Percentiles rank a stretch among this genome's conserved stretches.
Conservation (phyloP, 2,329 filamentous ascomycete species). For the Aspergillus phoenicis region DNA sequence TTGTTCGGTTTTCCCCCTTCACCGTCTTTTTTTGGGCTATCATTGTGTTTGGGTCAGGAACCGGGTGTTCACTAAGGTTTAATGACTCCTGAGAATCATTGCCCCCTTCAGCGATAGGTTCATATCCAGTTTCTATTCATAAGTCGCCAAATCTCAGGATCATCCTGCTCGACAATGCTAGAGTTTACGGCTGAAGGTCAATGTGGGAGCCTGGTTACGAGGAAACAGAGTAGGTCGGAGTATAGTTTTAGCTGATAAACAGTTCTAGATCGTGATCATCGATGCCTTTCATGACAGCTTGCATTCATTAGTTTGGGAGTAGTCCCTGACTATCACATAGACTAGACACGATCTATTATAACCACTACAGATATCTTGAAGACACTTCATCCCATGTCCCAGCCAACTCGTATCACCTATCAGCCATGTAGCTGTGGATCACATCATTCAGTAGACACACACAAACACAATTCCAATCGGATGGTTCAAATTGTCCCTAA, state of each 20-base stretch:
- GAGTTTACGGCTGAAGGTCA: too few species aligned
- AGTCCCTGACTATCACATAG: too few species aligned
- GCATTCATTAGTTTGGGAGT: not conserved
- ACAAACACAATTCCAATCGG: constrained; percentile 38
- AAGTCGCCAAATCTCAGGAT: not conserved
- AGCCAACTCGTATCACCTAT: not conserved
- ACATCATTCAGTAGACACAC: constrained; percentile 11
- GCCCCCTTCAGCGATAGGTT: not conserved
- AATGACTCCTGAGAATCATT: constrained; percentile 8
- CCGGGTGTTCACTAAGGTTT: not conserved
- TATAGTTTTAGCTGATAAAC: not conserved
- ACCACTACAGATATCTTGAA: too few species aligned
- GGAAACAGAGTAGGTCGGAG: not conserved
- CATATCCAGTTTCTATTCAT: not conserved
- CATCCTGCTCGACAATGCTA: not conserved
- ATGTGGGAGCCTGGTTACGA: too few species aligned
- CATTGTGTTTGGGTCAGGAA: too few species aligned
- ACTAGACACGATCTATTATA: too few species aligned
- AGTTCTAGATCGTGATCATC: not conserved
- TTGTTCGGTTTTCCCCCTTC: too few species aligned
- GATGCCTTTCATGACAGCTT: not conserved
- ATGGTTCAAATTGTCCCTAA: constrained; percentile 34
- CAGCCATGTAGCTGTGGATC: too few species aligned
- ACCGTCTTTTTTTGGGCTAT: too few species aligned
- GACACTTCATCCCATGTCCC: not conserved